These are phyloP conservation scores for Colletotrichum nymphaeae DNA, from an alignment of 2,329 filamentous ascomycete genomes.

Conservation along the genomic window DNA sequence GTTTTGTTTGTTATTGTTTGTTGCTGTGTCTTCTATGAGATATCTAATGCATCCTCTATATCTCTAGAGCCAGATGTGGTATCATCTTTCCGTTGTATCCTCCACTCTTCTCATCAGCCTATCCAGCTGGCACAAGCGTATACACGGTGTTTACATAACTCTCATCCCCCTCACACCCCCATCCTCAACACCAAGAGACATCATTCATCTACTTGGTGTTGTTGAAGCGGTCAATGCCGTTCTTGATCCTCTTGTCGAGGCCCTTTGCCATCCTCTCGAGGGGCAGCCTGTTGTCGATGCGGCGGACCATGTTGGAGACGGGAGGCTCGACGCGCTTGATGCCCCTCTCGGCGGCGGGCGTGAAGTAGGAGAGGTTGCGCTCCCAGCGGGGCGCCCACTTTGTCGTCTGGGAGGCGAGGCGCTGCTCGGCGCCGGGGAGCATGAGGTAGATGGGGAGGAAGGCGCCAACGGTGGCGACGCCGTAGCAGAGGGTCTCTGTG, in stretches of 20 bases:
- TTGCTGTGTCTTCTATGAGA: constrained; percentile 2
- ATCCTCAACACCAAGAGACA: background rate
- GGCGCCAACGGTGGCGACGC: constrained; percentile 63
- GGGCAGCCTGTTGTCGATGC: constrained; percentile 59
- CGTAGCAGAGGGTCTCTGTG: constrained; percentile 64
- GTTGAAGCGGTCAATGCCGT: constrained; percentile 51
- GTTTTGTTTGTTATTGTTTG: constrained; percentile 14
- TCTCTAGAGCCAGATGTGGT: constrained; percentile 23
- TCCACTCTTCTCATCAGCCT: background rate
- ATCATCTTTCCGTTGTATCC: background rate
- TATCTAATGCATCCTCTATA: constrained; percentile 26
- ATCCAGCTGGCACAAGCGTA: background rate
- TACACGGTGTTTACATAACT: background rate
- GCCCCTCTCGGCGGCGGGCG: constrained; percentile 57
- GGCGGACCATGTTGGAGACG: constrained; percentile 56
- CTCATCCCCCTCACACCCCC: too few relatives aligned
- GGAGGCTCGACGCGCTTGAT: constrained; percentile 65
- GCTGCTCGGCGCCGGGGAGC: constrained; percentile 66
- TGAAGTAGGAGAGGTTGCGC: constrained; percentile 65
- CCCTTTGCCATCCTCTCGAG: constrained; percentile 62
- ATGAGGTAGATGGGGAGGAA: constrained; percentile 69
- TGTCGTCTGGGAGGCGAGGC: constrained; percentile 63
- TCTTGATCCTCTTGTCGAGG: constrained; percentile 60
- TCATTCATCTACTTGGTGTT: constrained; percentile 16
- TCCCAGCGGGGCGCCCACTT: constrained; percentile 72